These are phyloP conservation scores for Nicotiana undulata DNA, from an alignment of 257 asterid genomes.

Conservation along the genomic window DNA sequence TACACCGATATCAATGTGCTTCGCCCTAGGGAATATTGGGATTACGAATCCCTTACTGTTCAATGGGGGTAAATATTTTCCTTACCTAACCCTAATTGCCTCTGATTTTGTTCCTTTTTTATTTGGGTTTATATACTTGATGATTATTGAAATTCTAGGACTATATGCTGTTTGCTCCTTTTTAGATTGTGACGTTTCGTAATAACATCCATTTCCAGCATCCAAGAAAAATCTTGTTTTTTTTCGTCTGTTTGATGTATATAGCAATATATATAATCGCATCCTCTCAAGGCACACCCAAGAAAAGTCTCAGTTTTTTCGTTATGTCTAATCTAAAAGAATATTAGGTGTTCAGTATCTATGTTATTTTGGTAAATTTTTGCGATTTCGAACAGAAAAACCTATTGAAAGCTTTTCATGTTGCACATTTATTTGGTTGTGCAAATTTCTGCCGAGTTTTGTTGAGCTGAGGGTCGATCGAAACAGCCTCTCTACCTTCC, in stretches of 20 bases:
- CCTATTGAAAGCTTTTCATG: background rate
- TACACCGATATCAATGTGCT: slow-evolving; percentile 11
- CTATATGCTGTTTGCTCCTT: background rate
- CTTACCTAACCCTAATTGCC: background rate
- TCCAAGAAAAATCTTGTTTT: background rate
- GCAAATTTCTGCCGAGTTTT: background rate
- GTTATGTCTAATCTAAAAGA: background rate
- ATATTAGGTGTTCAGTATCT: background rate
- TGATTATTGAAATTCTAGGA: background rate
- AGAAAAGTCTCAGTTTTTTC: background rate
- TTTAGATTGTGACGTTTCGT: background rate
- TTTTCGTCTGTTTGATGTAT: background rate
- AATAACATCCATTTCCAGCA: background rate
- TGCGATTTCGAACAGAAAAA: background rate
- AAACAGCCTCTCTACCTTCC: too few relatives aligned
- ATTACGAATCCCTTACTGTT: slow-evolving; percentile 15
- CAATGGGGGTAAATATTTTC: slow-evolving; percentile 11
- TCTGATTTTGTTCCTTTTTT: background rate
- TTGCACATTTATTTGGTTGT: background rate
- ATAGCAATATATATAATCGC: background rate
- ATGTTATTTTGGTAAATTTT: background rate
- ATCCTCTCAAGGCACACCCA: background rate
- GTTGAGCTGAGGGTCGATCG: background rate
- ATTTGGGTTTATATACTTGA: background rate
- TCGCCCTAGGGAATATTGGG: slow-evolving; percentile 17